A percentile compares a stretch with the other conserved stretches of the same genome.
These are phyloP conservation scores for Camelina neglecta DNA, from an alignment of 345 rosid species.

Conservation along the genomic window DNA sequence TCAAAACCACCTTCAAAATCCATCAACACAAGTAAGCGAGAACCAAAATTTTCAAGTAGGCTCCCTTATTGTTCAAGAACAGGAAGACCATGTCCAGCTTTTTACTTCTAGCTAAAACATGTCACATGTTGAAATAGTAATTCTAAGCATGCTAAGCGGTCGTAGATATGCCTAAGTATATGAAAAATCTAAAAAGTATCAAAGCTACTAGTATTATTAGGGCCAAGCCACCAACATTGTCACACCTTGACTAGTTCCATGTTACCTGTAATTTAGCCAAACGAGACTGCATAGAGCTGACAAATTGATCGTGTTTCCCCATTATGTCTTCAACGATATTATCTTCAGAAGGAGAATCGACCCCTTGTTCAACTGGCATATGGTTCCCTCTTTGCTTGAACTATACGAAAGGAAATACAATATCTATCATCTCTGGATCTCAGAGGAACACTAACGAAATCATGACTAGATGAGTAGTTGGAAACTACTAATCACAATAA, in stretches of 20 bases:
- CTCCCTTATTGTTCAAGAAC: conserved; percentile 18
- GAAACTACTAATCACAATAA: conserved; percentile 1
- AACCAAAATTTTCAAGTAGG: conserved; percentile 2
- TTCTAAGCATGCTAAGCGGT: neutral
- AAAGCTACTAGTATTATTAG: neutral
- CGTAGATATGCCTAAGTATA: conserved; percentile 32
- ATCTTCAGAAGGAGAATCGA: conserved; percentile 65
- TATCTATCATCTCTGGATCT: conserved; percentile 25
- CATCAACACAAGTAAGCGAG: neutral
- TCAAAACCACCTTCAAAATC: neutral
- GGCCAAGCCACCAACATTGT: conserved; percentile 12
- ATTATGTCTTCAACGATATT: conserved; percentile 69
- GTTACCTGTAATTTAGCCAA: conserved; percentile 90
- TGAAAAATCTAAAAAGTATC: neutral
- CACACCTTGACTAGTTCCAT: conserved; percentile 32
- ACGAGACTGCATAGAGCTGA: conserved; percentile 93
- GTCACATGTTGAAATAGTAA: neutral
- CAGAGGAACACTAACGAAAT: neutral
- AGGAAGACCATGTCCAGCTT: conserved; percentile 3
- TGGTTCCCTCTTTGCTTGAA: conserved; percentile 69
- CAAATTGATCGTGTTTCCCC: conserved; percentile 78
- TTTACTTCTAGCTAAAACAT: conserved; percentile 20
- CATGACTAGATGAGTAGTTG: conserved; percentile 1
- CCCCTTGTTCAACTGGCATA: conserved; percentile 59
- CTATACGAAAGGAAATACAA: conserved; percentile 41